These are phyloP conservation scores for Aspergillus vadensis DNA, from an alignment of 2,329 filamentous ascomycete species.

Conservation along the genomic window DNA sequence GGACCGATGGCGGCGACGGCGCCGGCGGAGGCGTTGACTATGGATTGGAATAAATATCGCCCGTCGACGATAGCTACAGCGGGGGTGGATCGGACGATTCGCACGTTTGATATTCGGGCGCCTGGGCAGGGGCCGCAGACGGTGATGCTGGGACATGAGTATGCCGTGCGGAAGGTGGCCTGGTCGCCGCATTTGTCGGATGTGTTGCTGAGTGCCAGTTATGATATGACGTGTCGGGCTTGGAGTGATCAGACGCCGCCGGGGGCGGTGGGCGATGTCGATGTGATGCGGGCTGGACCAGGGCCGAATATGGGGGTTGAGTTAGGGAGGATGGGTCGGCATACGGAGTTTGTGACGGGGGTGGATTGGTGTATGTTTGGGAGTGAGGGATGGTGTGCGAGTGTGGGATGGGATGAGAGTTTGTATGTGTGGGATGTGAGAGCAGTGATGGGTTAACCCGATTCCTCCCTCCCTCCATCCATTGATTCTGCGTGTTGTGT, in stretches of 20 bases:
- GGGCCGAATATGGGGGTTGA: constrained; percentile 61
- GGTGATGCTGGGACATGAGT: constrained; percentile 81
- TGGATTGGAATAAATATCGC: constrained; percentile 99
- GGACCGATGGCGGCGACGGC: constrained; percentile 46
- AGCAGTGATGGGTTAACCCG: constrained; percentile 54
- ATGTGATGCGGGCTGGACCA: constrained; percentile 43
- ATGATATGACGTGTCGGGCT: constrained; percentile 95
- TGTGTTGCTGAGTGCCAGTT: constrained; percentile 83
- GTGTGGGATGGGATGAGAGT: constrained; percentile 90
- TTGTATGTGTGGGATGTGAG: constrained; percentile 90
- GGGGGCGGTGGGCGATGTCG: constrained; percentile 34
- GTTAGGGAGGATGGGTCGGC: constrained; percentile 83
- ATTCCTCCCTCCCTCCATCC: constrained; percentile 1
- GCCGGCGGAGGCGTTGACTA: constrained; percentile 84
- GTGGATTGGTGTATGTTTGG: constrained; percentile 99
- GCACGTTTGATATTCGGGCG: constrained; percentile 86
- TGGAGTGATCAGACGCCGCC: constrained; percentile 78
- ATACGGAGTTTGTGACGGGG: constrained; percentile 94
- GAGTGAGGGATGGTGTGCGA: constrained; percentile 91
- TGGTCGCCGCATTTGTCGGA: constrained; percentile 96
- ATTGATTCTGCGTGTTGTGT: constrained; percentile 1
- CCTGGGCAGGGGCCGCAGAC: constrained; percentile 71
- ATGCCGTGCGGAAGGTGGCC: constrained; percentile 79
- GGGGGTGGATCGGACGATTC: constrained; percentile 82
- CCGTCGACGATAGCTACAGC: constrained; percentile 81